Evolutionary conservation across 345 rosid species (phyloP).

Genomic region (Hevea brasiliensis): DNA sequence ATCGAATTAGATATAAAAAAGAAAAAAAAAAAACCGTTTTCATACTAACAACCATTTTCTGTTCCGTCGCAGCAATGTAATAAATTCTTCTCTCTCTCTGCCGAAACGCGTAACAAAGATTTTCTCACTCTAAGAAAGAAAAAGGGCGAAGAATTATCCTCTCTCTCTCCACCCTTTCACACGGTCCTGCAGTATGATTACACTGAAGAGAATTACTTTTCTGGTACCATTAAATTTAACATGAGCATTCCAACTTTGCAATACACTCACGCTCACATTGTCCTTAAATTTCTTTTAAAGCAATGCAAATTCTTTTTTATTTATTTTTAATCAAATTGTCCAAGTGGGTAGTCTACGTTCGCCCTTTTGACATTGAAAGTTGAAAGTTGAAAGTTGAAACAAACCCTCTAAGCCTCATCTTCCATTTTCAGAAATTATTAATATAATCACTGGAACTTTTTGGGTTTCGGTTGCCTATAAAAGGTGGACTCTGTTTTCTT

Average conservation of each 20-base stretch:
- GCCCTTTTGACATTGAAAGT: conserved; percentile 29
- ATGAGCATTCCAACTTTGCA: too few relatives aligned
- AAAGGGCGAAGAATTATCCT: background rate
- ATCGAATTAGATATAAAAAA: too few relatives aligned
- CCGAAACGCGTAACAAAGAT: conserved; percentile 8
- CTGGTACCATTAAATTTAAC: conserved; percentile 20
- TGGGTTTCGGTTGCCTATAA: conserved; percentile 23
- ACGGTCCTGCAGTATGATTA: conserved; percentile 32
- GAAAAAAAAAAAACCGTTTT: too few relatives aligned
- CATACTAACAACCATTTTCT: background rate
- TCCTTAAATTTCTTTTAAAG: background rate
- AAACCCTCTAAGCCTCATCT: conserved; percentile 13
- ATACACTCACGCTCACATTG: too few relatives aligned
- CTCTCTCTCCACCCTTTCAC: background rate
- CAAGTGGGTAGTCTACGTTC: conserved; percentile 24
- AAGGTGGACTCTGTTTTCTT: conserved; percentile 1
- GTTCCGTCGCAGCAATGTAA: background rate
- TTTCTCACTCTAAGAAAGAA: background rate
- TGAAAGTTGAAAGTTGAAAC: too few relatives aligned
- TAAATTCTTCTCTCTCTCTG: too few relatives aligned
- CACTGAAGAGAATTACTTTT: conserved; percentile 18
- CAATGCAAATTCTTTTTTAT: background rate
- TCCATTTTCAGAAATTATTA: background rate
- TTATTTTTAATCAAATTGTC: conserved; percentile 10
- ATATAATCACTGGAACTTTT: background rate